Evolutionary conservation across 768 basidiomycete species (phyloP), one percentile per base, ranked within the genome.

Genomic region (Fomitopsis pulvina): DNA sequence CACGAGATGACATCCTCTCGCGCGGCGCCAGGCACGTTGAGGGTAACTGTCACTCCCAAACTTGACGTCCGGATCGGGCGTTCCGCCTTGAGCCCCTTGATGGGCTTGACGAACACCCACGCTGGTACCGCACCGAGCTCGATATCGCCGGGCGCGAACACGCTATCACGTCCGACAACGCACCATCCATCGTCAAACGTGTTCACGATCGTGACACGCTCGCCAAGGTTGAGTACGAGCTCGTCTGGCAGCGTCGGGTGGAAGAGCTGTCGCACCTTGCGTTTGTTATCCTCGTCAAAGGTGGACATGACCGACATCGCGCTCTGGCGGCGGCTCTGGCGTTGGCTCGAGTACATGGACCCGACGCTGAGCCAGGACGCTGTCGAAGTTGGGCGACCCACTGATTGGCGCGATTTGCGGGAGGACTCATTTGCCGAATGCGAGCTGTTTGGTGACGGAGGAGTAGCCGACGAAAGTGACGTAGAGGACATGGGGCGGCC

Each of bases 171-270:
- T 18, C 78, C 80, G 45, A 86, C 83, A 47, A 86, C 72, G 56
- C 83, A 87, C 87, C 87, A 91, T 1, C 86, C 87, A 50, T 90
- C 87, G 51, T 88, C 83, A 56, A 81, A 86, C 3, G 78, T 79
- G 52, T 79, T 77, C 50, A 87, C 71, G 25, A 88, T 66, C 0
- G 75, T 77, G 37, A 90, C 66, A 29, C 68, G 69, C 61, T 91
- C 85, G 28, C 83, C 82, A 11, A 73, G 57, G 20, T 69, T 61
- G 51, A 85, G 51, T 28, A 80, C 67, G 21, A 90, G 70, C 61
- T 91, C 87, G 64, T 91, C 87, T 0, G 85, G 82, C 2, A 90
- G 77, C 18, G 85, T 73, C 8, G 88, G 83, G 48, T 68, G 71
- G 61, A 87, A 90, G 1, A 76, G 47, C 59, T 87, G 86, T 25